Evolutionary conservation across 345 rosid genomes (phyloP).

Genomic region (Moricandia arvensis): DNA sequence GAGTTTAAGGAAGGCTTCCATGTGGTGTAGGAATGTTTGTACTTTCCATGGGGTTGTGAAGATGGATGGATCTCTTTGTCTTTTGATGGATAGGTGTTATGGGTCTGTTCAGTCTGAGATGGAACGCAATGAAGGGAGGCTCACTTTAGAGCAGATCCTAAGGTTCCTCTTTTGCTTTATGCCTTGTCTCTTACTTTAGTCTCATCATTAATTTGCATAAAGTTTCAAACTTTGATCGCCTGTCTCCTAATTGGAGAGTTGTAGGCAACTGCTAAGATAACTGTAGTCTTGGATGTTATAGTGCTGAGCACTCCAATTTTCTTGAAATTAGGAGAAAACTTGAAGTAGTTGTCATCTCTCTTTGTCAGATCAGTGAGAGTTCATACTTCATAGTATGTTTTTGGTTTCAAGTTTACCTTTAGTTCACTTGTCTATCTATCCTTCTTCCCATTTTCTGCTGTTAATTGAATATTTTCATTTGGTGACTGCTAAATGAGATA

Average conservation of each 20-base stretch:
- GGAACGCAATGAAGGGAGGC: slow-evolving; percentile 88
- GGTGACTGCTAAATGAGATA: background rate
- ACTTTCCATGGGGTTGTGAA: slow-evolving; percentile 80
- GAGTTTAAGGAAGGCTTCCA: slow-evolving; percentile 59
- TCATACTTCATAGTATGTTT: background rate
- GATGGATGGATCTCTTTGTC: slow-evolving; percentile 60
- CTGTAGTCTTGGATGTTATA: slow-evolving; percentile 2
- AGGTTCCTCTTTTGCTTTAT: slow-evolving; percentile 46
- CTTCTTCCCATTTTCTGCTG: background rate
- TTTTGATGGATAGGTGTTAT: slow-evolving; percentile 76
- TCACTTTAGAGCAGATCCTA: slow-evolving; percentile 91
- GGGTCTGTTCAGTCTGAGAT: slow-evolving; percentile 92
- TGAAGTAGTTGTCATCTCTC: slow-evolving; percentile 9
- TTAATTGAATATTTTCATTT: background rate
- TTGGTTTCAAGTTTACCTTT: background rate
- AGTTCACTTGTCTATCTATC: slow-evolving; percentile 4
- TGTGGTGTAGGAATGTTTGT: slow-evolving; percentile 98
- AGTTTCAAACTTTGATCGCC: slow-evolving; percentile 1
- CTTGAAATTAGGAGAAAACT: background rate
- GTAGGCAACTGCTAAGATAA: background rate
- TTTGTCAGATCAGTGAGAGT: background rate
- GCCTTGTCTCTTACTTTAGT: background rate
- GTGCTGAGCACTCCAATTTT: background rate
- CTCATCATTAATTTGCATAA: slow-evolving; percentile 1
- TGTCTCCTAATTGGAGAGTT: background rate